Conservation (phyloP, 192 early-diverging fungal species). For the Coemansia sp. region DNA sequence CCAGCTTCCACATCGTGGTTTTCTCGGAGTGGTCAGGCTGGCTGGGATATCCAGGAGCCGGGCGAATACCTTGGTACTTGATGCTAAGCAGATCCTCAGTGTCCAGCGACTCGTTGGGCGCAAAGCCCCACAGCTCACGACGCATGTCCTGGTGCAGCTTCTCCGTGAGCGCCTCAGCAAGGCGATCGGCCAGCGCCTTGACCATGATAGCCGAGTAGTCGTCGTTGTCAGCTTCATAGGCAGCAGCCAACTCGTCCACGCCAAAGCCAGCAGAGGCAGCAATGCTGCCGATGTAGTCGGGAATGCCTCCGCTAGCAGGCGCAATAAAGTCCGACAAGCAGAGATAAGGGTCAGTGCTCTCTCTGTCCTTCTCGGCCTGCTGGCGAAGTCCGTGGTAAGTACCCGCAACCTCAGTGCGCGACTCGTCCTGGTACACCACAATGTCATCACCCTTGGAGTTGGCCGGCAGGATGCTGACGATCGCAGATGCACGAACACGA, state of each 20-base stretch:
- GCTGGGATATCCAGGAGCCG: constrained; percentile 92
- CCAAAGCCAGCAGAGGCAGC: constrained; percentile 92
- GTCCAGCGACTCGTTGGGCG: constrained; percentile 69
- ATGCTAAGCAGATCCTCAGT: constrained; percentile 85
- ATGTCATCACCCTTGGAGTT: constrained; percentile 91
- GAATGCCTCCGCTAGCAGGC: constrained; percentile 69
- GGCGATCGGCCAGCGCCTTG: constrained; percentile 92
- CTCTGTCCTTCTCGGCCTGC: constrained; percentile 83
- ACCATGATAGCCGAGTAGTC: constrained; percentile 94
- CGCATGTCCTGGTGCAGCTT: constrained; percentile 87
- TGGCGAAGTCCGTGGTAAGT: constrained; percentile 90
- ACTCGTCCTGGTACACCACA: constrained; percentile 80
- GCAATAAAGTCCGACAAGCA: constrained; percentile 93
- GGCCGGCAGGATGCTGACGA: constrained; percentile 88
- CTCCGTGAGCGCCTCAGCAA: constrained; percentile 93
- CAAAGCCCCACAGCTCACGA: constrained; percentile 89
- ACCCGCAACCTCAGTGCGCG: constrained; percentile 63
- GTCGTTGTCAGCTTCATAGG: constrained; percentile 80
- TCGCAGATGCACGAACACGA: constrained; percentile 70
- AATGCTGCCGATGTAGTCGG: constrained; percentile 90
- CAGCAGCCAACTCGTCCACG: constrained; percentile 81
- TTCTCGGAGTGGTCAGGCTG: constrained; percentile 98
- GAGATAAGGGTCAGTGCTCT: constrained; percentile 81
- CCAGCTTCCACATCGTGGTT: constrained; percentile 88
- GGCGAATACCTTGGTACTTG: constrained; percentile 94